Evolutionary conservation across 352 stramenopile species (phyloP).

Genomic region (Albugo laibachii): DNA sequence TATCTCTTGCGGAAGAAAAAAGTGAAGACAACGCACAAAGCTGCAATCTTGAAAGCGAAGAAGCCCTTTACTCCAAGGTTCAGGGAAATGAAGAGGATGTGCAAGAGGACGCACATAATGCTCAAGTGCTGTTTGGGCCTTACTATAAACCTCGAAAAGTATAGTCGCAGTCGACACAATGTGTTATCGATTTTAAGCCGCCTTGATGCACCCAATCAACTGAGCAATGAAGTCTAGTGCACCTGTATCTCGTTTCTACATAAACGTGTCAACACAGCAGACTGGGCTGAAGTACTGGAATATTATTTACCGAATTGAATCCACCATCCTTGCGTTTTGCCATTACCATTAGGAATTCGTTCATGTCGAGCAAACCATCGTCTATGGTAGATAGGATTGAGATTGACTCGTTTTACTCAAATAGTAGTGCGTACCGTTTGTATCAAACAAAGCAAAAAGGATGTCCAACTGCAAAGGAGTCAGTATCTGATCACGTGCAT

Average conservation of each 20-base stretch:
- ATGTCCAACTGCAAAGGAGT: conserved; percentile 73
- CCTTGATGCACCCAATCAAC: conserved; percentile 24
- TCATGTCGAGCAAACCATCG: conserved; percentile 53
- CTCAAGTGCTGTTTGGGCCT: conserved; percentile 55
- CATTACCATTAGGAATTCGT: conserved; percentile 77
- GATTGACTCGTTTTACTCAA: not conserved
- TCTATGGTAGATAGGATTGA: conserved; percentile 12
- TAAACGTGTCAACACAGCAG: not conserved
- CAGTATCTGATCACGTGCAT: conserved; percentile 33
- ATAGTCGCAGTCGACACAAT: no score
- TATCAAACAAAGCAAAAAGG: conserved; percentile 65
- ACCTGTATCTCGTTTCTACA: conserved; percentile 52
- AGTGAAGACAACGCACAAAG: conserved; percentile 30
- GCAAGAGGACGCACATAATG: conserved; percentile 1
- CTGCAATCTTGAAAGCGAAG: conserved; percentile 32
- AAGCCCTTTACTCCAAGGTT: conserved; percentile 22
- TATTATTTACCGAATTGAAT: conserved; percentile 40
- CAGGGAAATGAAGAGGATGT: no score
- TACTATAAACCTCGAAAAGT: conserved; percentile 15
- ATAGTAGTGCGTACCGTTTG: conserved; percentile 23
- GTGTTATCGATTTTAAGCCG: no score
- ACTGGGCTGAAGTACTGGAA: not conserved
- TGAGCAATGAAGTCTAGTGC: conserved; percentile 24
- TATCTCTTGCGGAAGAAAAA: not conserved
- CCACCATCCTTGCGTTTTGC: conserved; percentile 65